These are phyloP conservation scores for Thermothielavioides terrestris DNA, from an alignment of 495 filamentous ascomycete genomes.

Conservation along the genomic window DNA sequence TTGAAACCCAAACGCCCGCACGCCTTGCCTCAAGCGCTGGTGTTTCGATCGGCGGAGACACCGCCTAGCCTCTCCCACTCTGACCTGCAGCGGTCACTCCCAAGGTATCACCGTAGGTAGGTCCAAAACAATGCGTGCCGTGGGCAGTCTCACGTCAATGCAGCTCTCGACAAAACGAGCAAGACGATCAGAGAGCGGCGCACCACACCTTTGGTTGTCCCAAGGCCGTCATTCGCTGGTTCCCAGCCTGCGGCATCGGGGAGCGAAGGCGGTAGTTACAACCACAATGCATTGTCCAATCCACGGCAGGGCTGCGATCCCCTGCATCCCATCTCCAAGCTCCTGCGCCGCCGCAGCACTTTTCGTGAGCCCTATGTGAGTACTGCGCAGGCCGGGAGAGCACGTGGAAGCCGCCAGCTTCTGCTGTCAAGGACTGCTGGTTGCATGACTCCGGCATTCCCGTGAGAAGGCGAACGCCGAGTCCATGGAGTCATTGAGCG, in stretches of 20 bases:
- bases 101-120: not conserved
- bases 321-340: not conserved
- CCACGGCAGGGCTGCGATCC: slow-evolving; percentile 1
- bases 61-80: not conserved
- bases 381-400: too few relatives aligned
- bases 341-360: too few relatives aligned
- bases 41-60: not conserved
- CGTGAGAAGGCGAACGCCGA: too few relatives aligned
- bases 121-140: not conserved
- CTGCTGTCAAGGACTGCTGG: too few relatives aligned
- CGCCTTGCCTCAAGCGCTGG: not conserved
- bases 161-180: slow-evolving; percentile 1
- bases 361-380: too few relatives aligned
- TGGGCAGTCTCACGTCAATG: not conserved
- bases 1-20: slow-evolving; percentile 10
- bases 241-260: not conserved
- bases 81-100: not conserved
- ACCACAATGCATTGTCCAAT: slow-evolving; percentile 1
- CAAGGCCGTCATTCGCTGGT: not conserved
- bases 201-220: not conserved
- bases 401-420: too few relatives aligned
- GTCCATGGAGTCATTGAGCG: not conserved
- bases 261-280: not conserved
- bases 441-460: too few relatives aligned
- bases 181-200: not conserved